Evolutionary conservation across 345 rosid genomes (phyloP).

Genomic region (Bruguiera sexangula): DNA sequence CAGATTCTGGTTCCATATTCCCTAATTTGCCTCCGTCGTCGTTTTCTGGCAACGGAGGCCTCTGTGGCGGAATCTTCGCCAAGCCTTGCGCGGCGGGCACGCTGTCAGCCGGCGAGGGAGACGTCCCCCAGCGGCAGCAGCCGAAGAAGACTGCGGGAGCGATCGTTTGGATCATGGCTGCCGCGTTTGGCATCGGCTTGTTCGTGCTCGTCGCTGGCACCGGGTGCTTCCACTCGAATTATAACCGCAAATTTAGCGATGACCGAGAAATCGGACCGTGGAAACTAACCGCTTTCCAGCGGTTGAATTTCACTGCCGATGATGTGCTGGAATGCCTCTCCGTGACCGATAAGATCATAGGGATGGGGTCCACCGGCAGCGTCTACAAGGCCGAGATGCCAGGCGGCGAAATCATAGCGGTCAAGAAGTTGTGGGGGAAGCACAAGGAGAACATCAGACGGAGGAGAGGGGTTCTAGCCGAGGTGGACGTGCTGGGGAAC

Average conservation of each 20-base stretch:
- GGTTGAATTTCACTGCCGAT: constrained; percentile 83
- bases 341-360: constrained; percentile 68
- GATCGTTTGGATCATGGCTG: constrained; percentile 86
- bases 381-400: constrained; percentile 96
- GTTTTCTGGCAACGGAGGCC: constrained; percentile 67
- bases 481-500: constrained; percentile 86
- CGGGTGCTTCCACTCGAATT: constrained; percentile 61
- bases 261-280: constrained; percentile 70
- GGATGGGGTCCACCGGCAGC: constrained; percentile 95
- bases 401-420: constrained; percentile 89
- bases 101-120: constrained; percentile 27
- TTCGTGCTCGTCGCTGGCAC: constrained; percentile 73
- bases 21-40: constrained; percentile 70
- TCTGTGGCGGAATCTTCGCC: constrained; percentile 59
- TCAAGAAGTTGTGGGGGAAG: constrained; percentile 92
- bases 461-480: constrained; percentile 80
- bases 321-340: constrained; percentile 77
- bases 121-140: constrained; percentile 35
- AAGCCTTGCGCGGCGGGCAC: constrained; percentile 54
- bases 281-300: constrained; percentile 89
- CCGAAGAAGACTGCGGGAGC: constrained; percentile 74
- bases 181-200: constrained; percentile 73
- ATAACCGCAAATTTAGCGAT: constrained; percentile 35
- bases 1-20: constrained; percentile 60
- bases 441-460: constrained; percentile 68